These are phyloP conservation scores for Rhodosorus marinus DNA, from an alignment of 23 red algal genomes.

Conservation along the genomic window DNA sequence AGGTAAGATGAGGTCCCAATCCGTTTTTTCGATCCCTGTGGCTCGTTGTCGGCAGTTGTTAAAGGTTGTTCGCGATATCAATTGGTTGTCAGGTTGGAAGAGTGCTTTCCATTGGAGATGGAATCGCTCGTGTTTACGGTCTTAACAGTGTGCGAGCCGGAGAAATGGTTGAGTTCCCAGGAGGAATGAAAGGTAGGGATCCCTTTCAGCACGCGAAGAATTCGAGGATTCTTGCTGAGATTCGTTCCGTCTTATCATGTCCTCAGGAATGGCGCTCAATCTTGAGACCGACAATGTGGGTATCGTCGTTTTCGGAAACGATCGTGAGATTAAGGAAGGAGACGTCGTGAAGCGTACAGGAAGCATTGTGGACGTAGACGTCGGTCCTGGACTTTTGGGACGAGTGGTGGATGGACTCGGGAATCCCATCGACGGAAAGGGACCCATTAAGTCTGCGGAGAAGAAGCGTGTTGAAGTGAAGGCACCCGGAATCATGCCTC, in stretches of 20 bases:
- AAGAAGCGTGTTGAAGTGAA: slow-evolving; percentile 79
- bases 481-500: slow-evolving; percentile 96
- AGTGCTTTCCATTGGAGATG: slow-evolving; percentile 87
- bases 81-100: too few relatives aligned
- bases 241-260: too few relatives aligned
- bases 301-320: slow-evolving; percentile 90
- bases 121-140: slow-evolving; percentile 92
- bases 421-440: slow-evolving; percentile 90
- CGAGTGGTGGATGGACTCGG: slow-evolving; percentile 96
- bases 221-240: too few relatives aligned
- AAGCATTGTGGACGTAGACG: slow-evolving; percentile 68
- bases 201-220: too few relatives aligned
- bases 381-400: slow-evolving; percentile 67
- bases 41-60: too few relatives aligned
- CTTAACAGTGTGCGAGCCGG: slow-evolving; percentile 72
- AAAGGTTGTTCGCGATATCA: too few relatives aligned
- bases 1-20: too few relatives aligned
- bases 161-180: slow-evolving; percentile 96
- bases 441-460: slow-evolving; percentile 44
- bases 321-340: slow-evolving; percentile 78
- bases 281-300: slow-evolving; percentile 79
- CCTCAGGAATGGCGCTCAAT: slow-evolving; percentile 97
- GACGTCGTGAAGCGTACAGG: slow-evolving; percentile 75
- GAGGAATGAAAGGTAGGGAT: slow-evolving; percentile 71
- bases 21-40: too few relatives aligned